phyloP scores from a whole-genome alignment of 345 rosid genomes.

The Gossypium thurberi region DNA sequence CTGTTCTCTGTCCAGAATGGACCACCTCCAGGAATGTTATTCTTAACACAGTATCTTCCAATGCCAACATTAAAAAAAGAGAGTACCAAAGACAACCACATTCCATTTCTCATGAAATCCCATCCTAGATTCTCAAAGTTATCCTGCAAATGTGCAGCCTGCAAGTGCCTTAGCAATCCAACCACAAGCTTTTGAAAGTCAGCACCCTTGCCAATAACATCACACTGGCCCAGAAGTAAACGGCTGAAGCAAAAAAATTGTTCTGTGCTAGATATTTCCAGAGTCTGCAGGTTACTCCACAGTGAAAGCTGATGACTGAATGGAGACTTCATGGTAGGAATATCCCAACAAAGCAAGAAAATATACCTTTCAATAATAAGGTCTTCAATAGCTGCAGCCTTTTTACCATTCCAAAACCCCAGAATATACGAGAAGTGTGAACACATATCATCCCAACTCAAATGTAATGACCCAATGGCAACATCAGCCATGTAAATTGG shows the following conservation, averaged over 20 bases:
- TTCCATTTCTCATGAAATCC: constrained; percentile 74
- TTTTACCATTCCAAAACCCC: constrained; percentile 77
- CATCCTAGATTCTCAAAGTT: constrained; percentile 59
- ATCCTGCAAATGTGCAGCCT: constrained; percentile 33
- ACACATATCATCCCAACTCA: constrained; percentile 50
- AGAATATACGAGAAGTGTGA: constrained; percentile 52
- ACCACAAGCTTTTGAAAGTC: constrained; percentile 39
- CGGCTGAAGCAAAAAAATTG: constrained; percentile 53
- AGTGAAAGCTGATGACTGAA: constrained; percentile 32
- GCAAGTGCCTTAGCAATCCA: constrained; percentile 41
- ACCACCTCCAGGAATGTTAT: constrained; percentile 38
- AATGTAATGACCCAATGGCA: constrained; percentile 36
- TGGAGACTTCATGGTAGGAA: constrained; percentile 34
- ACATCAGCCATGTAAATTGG: constrained; percentile 43
- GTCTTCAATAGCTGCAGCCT: constrained; percentile 63
- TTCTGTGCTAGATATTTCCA: constrained; percentile 41
- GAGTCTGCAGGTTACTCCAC: constrained; percentile 31
- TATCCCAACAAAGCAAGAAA: constrained; percentile 77
- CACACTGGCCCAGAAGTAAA: constrained; percentile 38
- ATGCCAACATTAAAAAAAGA: constrained; percentile 62
- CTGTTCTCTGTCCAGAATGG: constrained; percentile 42
- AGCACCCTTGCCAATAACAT: constrained; percentile 34
- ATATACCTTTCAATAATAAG: constrained; percentile 83
- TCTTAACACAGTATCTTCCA: constrained; percentile 39
- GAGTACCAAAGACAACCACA: constrained; percentile 70